These are phyloP conservation scores for Cercospora zeina DNA, from an alignment of 2,329 filamentous ascomycete genomes.

Conservation along the genomic window DNA sequence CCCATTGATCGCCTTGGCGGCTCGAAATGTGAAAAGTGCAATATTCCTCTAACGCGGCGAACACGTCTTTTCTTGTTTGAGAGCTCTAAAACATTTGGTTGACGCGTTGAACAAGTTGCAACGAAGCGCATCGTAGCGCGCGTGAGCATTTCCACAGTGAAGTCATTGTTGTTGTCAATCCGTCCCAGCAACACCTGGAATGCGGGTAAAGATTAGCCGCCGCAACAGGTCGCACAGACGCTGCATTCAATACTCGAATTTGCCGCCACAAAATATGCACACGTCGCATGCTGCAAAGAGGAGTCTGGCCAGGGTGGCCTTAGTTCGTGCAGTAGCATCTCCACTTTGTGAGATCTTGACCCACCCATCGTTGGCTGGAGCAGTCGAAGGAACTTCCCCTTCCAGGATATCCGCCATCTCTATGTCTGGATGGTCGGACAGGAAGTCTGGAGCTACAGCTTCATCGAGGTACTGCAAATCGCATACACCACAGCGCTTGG, in stretches of 20 bases:
- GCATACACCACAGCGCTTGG: conserved; percentile 58
- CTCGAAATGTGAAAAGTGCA: neutral
- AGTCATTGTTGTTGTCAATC: conserved; percentile 19
- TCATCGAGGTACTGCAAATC: conserved; percentile 52
- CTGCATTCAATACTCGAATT: conserved; percentile 36
- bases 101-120: neutral
- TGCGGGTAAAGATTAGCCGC: conserved; percentile 28
- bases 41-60: neutral
- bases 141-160: conserved; percentile 15
- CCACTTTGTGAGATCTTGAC: conserved; percentile 24
- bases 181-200: conserved; percentile 32
- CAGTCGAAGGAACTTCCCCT: conserved; percentile 17
- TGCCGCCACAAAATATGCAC: conserved; percentile 45
- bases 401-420: conserved; percentile 19
- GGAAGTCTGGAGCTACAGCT: conserved; percentile 33
- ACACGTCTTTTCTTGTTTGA: neutral
- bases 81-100: neutral
- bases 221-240: conserved; percentile 24
- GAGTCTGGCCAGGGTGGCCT: conserved; percentile 35
- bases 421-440: conserved; percentile 15
- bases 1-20: conserved; percentile 3
- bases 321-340: conserved; percentile 24
- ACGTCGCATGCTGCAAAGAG: conserved; percentile 42
- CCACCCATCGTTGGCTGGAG: conserved; percentile 22
- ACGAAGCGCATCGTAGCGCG: conserved; percentile 10